Conservation (phyloP, 1,284 basidiomycete species). For the Heterobasidion irregulare region DNA sequence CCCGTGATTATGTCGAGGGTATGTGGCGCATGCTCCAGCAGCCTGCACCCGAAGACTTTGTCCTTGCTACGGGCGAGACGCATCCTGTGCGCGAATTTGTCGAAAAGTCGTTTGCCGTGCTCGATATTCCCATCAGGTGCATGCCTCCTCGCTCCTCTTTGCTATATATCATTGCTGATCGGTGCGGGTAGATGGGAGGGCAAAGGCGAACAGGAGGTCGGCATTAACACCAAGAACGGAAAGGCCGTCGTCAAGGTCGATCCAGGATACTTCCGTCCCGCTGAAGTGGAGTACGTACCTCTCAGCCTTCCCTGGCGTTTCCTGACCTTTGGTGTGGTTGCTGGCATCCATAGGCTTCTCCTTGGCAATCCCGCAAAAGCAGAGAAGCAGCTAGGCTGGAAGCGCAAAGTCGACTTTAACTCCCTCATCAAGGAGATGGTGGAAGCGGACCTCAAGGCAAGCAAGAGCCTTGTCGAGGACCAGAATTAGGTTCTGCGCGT, state of each 20-base stretch:
- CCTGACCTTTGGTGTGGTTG: neutral
- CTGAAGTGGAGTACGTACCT: conserved; percentile 81
- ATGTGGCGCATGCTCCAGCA: conserved; percentile 97
- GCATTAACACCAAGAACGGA: conserved; percentile 57
- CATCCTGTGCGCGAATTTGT: conserved; percentile 88
- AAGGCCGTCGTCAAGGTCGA: conserved; percentile 76
- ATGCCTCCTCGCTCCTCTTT: conserved; percentile 15
- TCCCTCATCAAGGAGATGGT: conserved; percentile 87
- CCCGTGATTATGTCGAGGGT: conserved; percentile 84
- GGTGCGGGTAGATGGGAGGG: conserved; percentile 59
- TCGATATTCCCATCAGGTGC: conserved; percentile 60
- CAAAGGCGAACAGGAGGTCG: conserved; percentile 66
- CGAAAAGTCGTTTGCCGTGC: conserved; percentile 69
- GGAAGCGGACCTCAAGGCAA: conserved; percentile 62
- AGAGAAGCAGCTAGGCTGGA: conserved; percentile 79
- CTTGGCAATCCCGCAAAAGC: conserved; percentile 82
- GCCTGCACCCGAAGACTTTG: conserved; percentile 73
- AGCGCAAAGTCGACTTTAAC: conserved; percentile 73
- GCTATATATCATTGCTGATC: neutral
- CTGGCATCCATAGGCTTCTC: conserved; percentile 45
- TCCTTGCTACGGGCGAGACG: conserved; percentile 88
- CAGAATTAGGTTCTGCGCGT: conserved; percentile 46
- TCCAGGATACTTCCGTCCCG: conserved; percentile 76
- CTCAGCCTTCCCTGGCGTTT: neutral
- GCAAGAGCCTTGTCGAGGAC: conserved; percentile 67